Conservation (phyloP, 345 rosid species). For the Balakata baccata region DNA sequence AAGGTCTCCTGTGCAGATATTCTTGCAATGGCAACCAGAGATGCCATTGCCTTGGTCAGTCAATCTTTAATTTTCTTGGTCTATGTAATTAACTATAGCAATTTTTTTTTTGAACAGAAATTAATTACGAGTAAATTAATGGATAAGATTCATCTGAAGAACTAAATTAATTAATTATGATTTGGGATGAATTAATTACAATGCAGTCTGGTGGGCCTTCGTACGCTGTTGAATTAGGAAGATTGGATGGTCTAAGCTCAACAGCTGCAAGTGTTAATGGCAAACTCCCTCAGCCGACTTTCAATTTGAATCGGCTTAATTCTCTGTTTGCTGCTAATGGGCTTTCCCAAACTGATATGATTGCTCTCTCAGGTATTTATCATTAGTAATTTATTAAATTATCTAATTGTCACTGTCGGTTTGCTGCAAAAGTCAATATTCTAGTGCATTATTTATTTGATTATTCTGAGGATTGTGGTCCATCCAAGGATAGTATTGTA, state of each 20-base stretch:
- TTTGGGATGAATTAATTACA: not conserved
- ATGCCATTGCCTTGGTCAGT: constrained; percentile 58
- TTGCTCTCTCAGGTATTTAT: constrained; percentile 69
- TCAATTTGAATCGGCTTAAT: constrained; percentile 61
- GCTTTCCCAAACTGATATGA: constrained; percentile 73
- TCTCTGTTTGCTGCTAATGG: constrained; percentile 54
- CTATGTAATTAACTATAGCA: not conserved
- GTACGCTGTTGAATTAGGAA: constrained; percentile 74
- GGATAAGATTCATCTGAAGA: too few relatives aligned
- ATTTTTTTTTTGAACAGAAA: not conserved
- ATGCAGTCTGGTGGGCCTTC: constrained; percentile 80
- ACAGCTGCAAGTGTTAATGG: constrained; percentile 54
- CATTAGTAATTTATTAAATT: not conserved
- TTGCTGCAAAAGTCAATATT: not conserved
- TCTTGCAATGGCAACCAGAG: constrained; percentile 82
- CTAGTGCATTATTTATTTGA: not conserved
- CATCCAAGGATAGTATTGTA: too few relatives aligned
- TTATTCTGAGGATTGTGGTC: not conserved
- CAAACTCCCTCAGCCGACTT: constrained; percentile 59
- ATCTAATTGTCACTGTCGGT: not conserved
- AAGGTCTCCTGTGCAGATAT: constrained; percentile 94
- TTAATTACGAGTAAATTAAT: not conserved
- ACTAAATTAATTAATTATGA: not conserved
- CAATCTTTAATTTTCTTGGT: not conserved
- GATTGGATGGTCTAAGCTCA: constrained; percentile 67